Base-by-base conservation (phyloP, 2,329 filamentous ascomycete genomes). In the Colletotrichum sp. region DNA sequence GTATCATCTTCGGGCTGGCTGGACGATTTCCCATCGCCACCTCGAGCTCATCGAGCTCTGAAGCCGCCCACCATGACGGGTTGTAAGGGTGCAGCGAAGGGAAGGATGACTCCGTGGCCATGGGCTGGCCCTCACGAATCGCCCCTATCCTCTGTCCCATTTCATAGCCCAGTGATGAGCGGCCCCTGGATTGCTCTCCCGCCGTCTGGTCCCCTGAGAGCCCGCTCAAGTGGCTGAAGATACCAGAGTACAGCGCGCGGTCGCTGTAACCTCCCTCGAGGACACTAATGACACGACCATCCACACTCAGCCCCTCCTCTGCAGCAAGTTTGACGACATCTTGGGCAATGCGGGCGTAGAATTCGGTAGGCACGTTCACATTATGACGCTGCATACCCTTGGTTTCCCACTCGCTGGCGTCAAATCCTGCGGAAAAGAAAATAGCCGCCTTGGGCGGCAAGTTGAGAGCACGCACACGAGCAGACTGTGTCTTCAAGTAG, bases 241-340 rank as follows among this genome's bases (percentile, higher is more conserved):
- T 93, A 60, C 97, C 97, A 39, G 95, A 98, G 69, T 91, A 94
- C 65, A 99, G 87, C 10, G 97, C 97, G 75, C 96, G 92, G 84
- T 99, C 95, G 82, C 96, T 98, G 82, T 99, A 99, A 1, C 97
- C 97, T 36, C 97, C 97, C 85, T 99, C 97, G 26, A 99, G 89
- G 4, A 99, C 96, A 83, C 96, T 99, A 81, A 99, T 93, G 26
- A 99, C 90, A 60, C 97, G 91, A 4, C 96, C 96, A 30, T 98
- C 94, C 2, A 95, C 95, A 32, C 91, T 90, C 3, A 95, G 91
- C 3, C 90, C 94, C 80, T 95, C 93, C 82, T 98, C 96, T 55
- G 95, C 90, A 0, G 98, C 94, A 75, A 99, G 88, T 64, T 90
- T 92, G 16, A 98, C 93, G 5, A 98, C 91, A 81, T 99, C 97